Conservation (phyloP, 495 filamentous ascomycete genomes). For the Xylaria sp. region DNA sequence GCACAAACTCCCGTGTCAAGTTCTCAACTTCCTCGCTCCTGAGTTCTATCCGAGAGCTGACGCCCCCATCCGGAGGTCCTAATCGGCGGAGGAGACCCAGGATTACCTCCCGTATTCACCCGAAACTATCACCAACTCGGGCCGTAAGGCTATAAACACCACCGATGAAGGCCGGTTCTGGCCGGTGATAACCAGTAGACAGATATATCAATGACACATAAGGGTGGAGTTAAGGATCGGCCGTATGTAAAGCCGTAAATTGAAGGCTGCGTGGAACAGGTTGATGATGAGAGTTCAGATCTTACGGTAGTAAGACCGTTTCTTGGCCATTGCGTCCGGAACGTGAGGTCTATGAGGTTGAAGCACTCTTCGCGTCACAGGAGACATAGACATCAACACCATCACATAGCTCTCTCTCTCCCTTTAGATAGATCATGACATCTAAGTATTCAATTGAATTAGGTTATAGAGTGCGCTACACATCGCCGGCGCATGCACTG, state of each 20-base stretch:
- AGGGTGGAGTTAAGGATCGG: constrained; percentile 10
- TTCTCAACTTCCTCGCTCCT: no score
- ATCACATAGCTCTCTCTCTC: background rate
- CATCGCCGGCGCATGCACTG: no score
- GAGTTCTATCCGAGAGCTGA: no score
- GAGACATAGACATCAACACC: background rate
- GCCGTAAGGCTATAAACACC: background rate
- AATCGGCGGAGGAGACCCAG: background rate
- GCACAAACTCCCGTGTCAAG: background rate
- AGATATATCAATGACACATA: background rate
- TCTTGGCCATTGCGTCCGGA: background rate
- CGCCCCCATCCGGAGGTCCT: background rate
- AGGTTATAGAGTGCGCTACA: no score
- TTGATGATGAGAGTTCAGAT: no score
- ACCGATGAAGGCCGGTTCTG: background rate
- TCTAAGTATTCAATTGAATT: no score
- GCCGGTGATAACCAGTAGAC: background rate
- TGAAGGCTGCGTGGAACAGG: background rate
- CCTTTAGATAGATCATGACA: no score
- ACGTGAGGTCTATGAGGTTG: background rate
- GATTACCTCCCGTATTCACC: background rate
- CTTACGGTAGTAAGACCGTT: no score
- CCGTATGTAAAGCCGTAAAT: background rate
- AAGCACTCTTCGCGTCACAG: background rate
- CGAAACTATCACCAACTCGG: background rate